Conservation (phyloP, 257 asterid species). For the Nicotiana attenuata region DNA sequence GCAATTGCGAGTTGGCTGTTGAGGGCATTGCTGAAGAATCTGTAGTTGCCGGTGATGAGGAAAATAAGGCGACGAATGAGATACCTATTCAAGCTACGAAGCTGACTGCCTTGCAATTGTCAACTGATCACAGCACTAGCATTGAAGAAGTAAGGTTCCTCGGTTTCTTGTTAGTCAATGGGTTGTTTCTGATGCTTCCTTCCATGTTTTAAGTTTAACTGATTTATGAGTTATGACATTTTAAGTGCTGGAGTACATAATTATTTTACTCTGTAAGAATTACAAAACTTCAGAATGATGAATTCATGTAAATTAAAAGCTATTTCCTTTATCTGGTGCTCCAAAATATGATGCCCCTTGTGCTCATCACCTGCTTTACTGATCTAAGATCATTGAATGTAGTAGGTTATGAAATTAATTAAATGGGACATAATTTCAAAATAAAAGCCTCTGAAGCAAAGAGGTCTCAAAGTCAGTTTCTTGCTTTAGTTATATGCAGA, state of each 20-base stretch:
- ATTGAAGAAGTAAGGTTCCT: conserved; percentile 21
- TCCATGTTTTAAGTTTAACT: conserved; percentile 1
- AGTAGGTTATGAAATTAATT: not conserved
- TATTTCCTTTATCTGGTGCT: not conserved
- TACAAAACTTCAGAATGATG: not conserved
- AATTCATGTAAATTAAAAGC: not conserved
- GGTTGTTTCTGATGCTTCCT: not conserved
- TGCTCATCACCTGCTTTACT: not conserved
- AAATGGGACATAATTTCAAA: not conserved
- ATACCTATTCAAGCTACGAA: conserved; percentile 10
- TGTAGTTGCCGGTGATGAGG: not conserved
- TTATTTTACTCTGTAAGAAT: not conserved
- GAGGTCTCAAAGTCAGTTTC: not conserved
- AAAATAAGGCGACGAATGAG: not conserved
- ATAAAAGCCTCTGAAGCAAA: not conserved
- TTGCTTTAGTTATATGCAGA: not conserved
- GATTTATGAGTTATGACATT: not conserved
- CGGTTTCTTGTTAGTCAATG: not conserved
- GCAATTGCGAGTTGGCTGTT: not conserved
- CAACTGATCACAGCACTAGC: conserved; percentile 23
- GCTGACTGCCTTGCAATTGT: conserved; percentile 19
- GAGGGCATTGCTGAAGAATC: conserved; percentile 17
- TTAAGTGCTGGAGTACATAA: not conserved
- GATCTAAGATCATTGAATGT: not conserved
- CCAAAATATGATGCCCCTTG: not conserved